These are phyloP conservation scores for Telopea speciosissima DNA, from an alignment of 177 flowering plant species.

Conservation along the genomic window DNA sequence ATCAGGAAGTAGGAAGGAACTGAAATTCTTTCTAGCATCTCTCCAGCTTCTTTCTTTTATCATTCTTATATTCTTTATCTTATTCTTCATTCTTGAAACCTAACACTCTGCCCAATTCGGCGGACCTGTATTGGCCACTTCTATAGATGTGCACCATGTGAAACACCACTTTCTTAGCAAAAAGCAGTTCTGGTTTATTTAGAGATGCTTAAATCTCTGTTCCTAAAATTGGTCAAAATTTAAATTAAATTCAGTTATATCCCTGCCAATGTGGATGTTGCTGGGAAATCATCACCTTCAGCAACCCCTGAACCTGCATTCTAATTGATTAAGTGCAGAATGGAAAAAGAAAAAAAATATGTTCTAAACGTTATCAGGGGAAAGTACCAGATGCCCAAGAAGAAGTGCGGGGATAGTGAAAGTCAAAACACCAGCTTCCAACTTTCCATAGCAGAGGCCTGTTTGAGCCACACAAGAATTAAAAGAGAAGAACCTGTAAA, in stretches of 20 bases:
- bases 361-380: neutral
- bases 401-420: slow-evolving; percentile 70
- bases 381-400: slow-evolving; percentile 92
- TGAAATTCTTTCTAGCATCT: neutral
- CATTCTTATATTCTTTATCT: neutral
- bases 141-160: neutral
- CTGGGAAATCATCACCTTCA: neutral
- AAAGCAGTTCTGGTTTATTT: neutral
- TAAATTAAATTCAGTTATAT: neutral
- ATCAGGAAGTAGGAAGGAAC: neutral
- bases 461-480: slow-evolving; percentile 1
- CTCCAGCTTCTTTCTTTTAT: neutral
- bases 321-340: neutral
- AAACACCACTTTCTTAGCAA: neutral
- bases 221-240: neutral
- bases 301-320: neutral
- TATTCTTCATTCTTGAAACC: neutral
- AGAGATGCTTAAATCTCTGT: neutral
- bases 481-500: neutral
- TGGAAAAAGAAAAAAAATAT: neutral
- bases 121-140: neutral
- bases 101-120: neutral
- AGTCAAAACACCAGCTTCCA: slow-evolving; percentile 89
- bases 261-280: neutral
- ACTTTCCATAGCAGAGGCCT: slow-evolving; percentile 97